phyloP scores from a whole-genome alignment of 192 early-diverging fungal species.

The Backusella luteola region DNA sequence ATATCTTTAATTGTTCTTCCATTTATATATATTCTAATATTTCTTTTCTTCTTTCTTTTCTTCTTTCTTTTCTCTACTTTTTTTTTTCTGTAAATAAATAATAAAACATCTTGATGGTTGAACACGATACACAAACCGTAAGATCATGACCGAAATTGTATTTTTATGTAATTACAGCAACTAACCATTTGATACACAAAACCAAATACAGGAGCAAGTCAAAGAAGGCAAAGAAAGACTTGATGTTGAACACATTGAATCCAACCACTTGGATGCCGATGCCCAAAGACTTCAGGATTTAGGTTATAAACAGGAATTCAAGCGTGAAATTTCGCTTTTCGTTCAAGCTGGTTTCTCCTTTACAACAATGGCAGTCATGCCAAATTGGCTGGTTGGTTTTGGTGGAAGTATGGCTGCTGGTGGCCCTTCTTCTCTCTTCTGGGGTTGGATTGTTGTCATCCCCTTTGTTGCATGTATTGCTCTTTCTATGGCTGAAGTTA shows the following conservation, averaged over 20 bases:
- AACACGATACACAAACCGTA: background rate
- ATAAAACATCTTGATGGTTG: background rate
- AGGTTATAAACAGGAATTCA: conserved; percentile 52
- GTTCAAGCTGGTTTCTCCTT: conserved; percentile 45
- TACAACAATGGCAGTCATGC: conserved; percentile 43
- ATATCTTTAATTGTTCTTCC: no score
- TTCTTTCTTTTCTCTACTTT: no score
- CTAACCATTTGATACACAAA: background rate
- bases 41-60: no score
- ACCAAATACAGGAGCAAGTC: background rate
- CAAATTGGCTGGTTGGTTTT: conserved; percentile 40
- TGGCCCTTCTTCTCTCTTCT: conserved; percentile 46
- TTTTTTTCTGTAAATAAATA: background rate
- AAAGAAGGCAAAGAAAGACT: background rate
- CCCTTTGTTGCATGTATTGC: conserved; percentile 42
- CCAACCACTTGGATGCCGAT: conserved; percentile 22
- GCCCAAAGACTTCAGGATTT: conserved; percentile 43
- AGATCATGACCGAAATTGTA: background rate
- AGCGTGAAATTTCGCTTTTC: conserved; percentile 41
- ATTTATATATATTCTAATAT: no score
- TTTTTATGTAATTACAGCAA: background rate
- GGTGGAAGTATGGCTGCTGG: conserved; percentile 43
- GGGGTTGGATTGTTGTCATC: conserved; percentile 47
- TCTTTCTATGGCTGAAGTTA: conserved; percentile 47
- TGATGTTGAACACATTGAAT: conserved; percentile 14